Percentiles rank a stretch among this genome's conserved stretches.
Evolutionary conservation across 805 yeast genomes (phyloP).

Genomic region (Priceomyces castillae): DNA sequence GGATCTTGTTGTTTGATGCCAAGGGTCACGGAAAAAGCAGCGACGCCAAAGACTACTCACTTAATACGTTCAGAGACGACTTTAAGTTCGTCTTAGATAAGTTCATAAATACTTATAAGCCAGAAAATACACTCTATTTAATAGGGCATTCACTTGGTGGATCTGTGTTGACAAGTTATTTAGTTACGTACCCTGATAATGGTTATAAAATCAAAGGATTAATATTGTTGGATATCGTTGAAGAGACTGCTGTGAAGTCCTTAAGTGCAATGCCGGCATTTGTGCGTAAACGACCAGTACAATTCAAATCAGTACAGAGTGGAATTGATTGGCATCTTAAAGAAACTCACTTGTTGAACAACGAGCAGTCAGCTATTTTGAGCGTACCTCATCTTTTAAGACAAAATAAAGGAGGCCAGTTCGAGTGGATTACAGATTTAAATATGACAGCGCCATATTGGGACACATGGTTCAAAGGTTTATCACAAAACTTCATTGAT

Average conservation of each 20-base stretch:
- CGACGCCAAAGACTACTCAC: conserved; percentile 30
- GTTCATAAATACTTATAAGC: conserved; percentile 25
- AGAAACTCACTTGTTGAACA: conserved; percentile 50
- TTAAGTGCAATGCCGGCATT: conserved; percentile 66
- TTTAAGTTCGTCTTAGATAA: conserved; percentile 45
- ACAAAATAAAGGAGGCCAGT: conserved; percentile 13
- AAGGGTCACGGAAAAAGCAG: conserved; percentile 74
- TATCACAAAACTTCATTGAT: conserved; percentile 51
- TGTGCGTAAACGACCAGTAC: conserved; percentile 59
- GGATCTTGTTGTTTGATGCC: conserved; percentile 70
- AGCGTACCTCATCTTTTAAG: conserved; percentile 73
- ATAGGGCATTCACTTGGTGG: conserved; percentile 96
- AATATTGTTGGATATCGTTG: conserved; percentile 85
- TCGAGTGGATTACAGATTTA: conserved; percentile 67
- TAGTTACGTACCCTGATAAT: conserved; percentile 21
- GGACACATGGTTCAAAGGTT: conserved; percentile 75
- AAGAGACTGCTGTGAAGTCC: conserved; percentile 81
- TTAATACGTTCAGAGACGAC: conserved; percentile 59
- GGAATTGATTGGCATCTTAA: conserved; percentile 85
- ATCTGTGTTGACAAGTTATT: conserved; percentile 62
- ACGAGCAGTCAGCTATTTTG: conserved; percentile 59
- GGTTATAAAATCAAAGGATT: conserved; percentile 55
- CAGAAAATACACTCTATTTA: conserved; percentile 44
- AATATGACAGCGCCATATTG: conserved; percentile 63
- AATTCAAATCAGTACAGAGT: conserved; percentile 48